Evolutionary conservation across 495 filamentous ascomycete species (phyloP).

Genomic region (Mytilinidion resinicola): DNA sequence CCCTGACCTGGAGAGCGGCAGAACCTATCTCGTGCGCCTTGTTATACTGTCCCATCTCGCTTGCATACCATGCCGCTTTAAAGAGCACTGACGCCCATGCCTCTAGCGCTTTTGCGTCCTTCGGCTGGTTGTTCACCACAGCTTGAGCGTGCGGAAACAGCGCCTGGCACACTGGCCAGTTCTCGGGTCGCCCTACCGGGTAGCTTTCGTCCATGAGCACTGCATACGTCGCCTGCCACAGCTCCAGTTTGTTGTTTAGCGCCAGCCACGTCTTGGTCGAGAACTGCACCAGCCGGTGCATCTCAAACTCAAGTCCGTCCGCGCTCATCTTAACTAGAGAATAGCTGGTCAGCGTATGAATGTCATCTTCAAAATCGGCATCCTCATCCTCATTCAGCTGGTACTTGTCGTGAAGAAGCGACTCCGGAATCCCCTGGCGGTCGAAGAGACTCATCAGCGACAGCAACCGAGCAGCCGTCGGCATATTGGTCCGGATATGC

Average conservation of each 20-base stretch:
- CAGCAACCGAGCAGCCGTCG: constrained; percentile 23
- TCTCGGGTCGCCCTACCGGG: constrained; percentile 32
- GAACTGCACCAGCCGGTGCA: constrained; percentile 47
- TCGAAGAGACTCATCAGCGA: constrained; percentile 29
- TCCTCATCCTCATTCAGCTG: constrained; percentile 1
- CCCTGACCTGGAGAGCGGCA: constrained; percentile 2
- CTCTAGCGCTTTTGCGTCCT: constrained; percentile 7
- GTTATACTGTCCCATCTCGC: constrained; percentile 17
- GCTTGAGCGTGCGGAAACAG: constrained; percentile 32
- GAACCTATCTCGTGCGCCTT: constrained; percentile 3
- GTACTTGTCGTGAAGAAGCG: constrained; percentile 11
- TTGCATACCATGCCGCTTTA: constrained; percentile 1
- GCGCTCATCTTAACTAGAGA: constrained; percentile 20
- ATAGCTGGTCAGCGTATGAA: constrained; percentile 14
- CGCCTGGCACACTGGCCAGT: constrained; percentile 20
- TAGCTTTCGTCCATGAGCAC: constrained; percentile 32
- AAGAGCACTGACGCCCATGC: constrained; percentile 14
- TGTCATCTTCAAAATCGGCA: constrained; percentile 19
- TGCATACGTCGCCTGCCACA: constrained; percentile 36
- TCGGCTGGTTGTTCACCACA: constrained; percentile 6
- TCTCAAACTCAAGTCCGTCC: constrained; percentile 36
- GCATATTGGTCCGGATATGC: constrained; percentile 33
- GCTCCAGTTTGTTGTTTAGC: constrained; percentile 34
- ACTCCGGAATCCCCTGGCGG: constrained; percentile 25
- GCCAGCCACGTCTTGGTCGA: constrained; percentile 43